Evolutionary conservation across 2,329 filamentous ascomycete genomes (phyloP).

Genomic region (Dothistroma septosporum): DNA sequence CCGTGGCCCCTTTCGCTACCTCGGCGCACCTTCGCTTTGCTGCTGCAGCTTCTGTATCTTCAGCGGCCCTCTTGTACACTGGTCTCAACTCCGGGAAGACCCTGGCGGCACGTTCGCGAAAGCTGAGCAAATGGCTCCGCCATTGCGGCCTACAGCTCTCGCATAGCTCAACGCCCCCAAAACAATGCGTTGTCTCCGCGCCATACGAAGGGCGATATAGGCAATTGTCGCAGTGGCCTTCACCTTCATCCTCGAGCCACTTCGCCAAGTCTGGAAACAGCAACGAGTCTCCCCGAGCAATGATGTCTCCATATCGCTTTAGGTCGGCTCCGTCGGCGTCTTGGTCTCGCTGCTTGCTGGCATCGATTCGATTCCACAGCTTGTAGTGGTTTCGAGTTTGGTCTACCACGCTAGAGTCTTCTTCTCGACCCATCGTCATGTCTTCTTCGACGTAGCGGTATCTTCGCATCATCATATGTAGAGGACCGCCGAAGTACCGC

Average conservation of each 20-base stretch:
- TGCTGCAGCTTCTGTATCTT: not conserved
- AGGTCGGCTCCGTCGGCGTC: not conserved
- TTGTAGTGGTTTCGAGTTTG: conserved; percentile 30
- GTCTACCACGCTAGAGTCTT: conserved; percentile 25
- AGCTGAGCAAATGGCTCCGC: not conserved
- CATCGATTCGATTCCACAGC: conserved; percentile 33
- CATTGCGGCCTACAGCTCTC: not conserved
- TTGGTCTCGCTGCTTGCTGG: not conserved
- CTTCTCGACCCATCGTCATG: conserved; percentile 29
- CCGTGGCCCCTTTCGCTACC: not conserved
- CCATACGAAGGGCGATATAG: not conserved
- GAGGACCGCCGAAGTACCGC: conserved; percentile 32
- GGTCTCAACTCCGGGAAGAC: not conserved
- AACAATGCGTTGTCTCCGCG: not conserved
- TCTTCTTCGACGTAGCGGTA: conserved; percentile 38
- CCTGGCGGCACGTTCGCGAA: not conserved
- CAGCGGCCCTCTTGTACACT: not conserved
- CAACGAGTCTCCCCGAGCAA: conserved; percentile 2
- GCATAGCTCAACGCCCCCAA: conserved; percentile 1
- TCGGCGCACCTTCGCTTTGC: not conserved
- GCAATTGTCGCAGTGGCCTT: conserved; percentile 2
- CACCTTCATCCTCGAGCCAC: not conserved
- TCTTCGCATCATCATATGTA: conserved; percentile 36
- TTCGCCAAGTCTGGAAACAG: conserved; percentile 9
- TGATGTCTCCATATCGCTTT: conserved; percentile 6